Base-by-base conservation (phyloP, 1,284 basidiomycete species). In the Apiotrichum mycotoxinovorans region DNA sequence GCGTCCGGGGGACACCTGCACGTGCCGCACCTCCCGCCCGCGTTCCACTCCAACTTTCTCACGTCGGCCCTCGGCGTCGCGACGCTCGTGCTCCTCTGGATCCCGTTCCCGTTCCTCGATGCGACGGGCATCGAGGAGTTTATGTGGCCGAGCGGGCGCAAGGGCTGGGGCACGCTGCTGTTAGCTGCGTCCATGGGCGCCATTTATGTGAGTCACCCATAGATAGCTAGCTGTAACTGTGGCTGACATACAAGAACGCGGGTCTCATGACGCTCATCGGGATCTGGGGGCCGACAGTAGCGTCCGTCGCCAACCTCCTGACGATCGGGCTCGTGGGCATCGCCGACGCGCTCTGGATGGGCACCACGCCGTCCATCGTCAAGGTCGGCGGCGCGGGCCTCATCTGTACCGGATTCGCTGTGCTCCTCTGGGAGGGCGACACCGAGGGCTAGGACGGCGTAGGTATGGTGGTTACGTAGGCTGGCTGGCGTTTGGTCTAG, bases 251-350 rank as follows among this genome's bases (percentile, higher is more conserved):
- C 38, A 12, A 76, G 72, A 78, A 78, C 57, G 75, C 75, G 1
- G 76, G 76, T 11, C 61, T 78, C 46, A 78, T 78, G 76, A 67
- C 72, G 40, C 68, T 78, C 27, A 78, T 78, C 43, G 76, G 76
- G 0, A 60, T 77, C 22, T 74, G 74, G 68, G 76, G 76, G 2
- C 76, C 76, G 8, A 76, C 74, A 2, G 73, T 70, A 15, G 69
- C 71, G 11, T 74, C 71, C 22, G 75, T 78, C 12, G 75, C 74
- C 20, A 78, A 78, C 57, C 71, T 78, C 4, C 66, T 78, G 30
- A 72, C 76, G 0, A 78, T 78, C 38, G 76, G 74, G 9, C 61
- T 76, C 9, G 76, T 78, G 5, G 74, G 75, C 4, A 49, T 78
- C 20, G 57, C 72, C 14, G 76, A 78, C 53, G 69, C 74, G 2